phyloP scores from a whole-genome alignment of 1,139 yeast species.

The Magnusiomyces paraingens region DNA sequence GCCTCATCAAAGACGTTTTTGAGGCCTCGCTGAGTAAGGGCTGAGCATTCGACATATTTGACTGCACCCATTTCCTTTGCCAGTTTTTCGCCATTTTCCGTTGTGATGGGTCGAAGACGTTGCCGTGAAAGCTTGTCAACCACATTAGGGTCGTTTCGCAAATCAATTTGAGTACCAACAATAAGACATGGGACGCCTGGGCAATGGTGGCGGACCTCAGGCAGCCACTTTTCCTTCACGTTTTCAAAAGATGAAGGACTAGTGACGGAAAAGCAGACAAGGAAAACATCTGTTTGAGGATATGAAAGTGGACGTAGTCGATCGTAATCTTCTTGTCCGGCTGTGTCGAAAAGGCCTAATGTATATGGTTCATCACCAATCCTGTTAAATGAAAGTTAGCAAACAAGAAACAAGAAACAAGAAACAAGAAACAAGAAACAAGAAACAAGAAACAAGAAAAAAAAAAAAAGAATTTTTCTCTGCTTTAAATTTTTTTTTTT shows the following conservation, averaged over 20 bases:
- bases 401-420: background rate
- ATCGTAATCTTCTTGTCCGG: slow-evolving; percentile 93
- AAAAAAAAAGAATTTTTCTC: background rate
- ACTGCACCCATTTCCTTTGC: slow-evolving; percentile 71
- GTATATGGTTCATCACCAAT: slow-evolving; percentile 98
- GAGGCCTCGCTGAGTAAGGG: slow-evolving; percentile 75
- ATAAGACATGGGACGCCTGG: slow-evolving; percentile 71
- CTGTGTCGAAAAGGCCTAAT: slow-evolving; percentile 94
- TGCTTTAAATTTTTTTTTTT: background rate
- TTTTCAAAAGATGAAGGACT: slow-evolving; percentile 78
- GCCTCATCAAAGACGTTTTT: slow-evolving; percentile 71
- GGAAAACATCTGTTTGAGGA: slow-evolving; percentile 86
- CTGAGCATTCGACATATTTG: slow-evolving; percentile 78
- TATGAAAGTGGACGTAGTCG: slow-evolving; percentile 84
- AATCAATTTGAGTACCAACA: slow-evolving; percentile 82
- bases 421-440: background rate
- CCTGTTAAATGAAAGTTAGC: slow-evolving; percentile 20
- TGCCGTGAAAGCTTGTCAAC: slow-evolving; percentile 63
- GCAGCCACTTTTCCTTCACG: slow-evolving; percentile 68
- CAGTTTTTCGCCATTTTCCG: slow-evolving; percentile 56
- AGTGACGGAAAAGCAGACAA: slow-evolving; percentile 81
- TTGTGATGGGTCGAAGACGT: slow-evolving; percentile 55
- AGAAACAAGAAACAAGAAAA: no score
- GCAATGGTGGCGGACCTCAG: slow-evolving; percentile 82
- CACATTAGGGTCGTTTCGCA: slow-evolving; percentile 74